Evolutionary conservation across 2,329 filamentous ascomycete genomes (phyloP).

Genomic region (Didymella pomorum): DNA sequence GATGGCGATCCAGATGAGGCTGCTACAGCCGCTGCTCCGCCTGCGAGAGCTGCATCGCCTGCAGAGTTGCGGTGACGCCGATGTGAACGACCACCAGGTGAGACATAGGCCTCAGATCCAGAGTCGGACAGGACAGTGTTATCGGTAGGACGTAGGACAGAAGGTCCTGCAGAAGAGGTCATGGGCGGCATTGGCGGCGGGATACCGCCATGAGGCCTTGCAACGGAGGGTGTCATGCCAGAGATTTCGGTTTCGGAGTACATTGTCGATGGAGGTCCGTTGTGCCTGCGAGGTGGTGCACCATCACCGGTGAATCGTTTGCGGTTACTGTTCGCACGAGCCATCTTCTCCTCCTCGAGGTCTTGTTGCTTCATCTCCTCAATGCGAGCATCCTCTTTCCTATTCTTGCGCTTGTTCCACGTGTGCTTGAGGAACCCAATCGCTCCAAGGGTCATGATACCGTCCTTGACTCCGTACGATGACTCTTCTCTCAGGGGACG

Average conservation of each 20-base stretch:
- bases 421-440: conserved; percentile 54
- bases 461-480: conserved; percentile 52
- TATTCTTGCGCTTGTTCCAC: conserved; percentile 62
- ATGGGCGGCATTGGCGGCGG: conserved; percentile 40
- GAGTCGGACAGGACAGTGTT: conserved; percentile 53
- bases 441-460: conserved; percentile 58
- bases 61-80: conserved; percentile 40
- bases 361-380: conserved; percentile 61
- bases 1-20: conserved; percentile 40
- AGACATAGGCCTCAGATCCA: conserved; percentile 50
- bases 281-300: conserved; percentile 35
- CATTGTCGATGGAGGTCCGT: conserved; percentile 50
- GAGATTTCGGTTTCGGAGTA: conserved; percentile 54
- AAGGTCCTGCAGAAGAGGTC: conserved; percentile 41
- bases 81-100: conserved; percentile 48
- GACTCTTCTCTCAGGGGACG: conserved; percentile 32
- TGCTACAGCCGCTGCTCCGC: conserved; percentile 37
- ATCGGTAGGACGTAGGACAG: conserved; percentile 46
- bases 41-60: conserved; percentile 36
- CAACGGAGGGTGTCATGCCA: conserved; percentile 56
- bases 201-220: conserved; percentile 45
- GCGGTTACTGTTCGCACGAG: conserved; percentile 61
- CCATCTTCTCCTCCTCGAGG: conserved; percentile 61
- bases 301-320: conserved; percentile 76
- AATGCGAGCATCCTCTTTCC: conserved; percentile 67